Base-by-base conservation (phyloP, 202 grass and related monocot species). In the Digitaria exilis region DNA sequence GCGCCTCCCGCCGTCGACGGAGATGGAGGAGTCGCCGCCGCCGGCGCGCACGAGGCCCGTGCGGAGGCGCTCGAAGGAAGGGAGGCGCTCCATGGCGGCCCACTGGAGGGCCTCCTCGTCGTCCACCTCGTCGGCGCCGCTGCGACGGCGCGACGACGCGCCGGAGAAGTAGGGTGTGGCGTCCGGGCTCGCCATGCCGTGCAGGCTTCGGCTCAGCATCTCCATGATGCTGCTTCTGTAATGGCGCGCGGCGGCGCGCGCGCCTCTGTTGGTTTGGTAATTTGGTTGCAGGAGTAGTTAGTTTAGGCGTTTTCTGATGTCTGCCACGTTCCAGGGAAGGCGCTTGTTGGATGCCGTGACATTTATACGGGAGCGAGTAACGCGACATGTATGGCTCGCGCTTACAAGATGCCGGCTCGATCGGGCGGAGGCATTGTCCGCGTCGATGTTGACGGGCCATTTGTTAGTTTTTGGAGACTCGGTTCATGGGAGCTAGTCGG, bases 61-160 rank as follows among this genome's bases (percentile, higher is more conserved):
- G 71, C 91, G 82, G 34, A 94, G 84, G 22, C 91, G 84, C 68
- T 65, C 81, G 87, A 85, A 93, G 46, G 94, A 89, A 30, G 94
- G 94, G 3, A 97, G 91, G 24, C 80, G 87, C 94, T 97, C 94
- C 73, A 97, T 85, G 9, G 94, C 94, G 0, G 94, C 91, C 91
- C 94, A 97, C 64, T 84, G 84, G 66, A 97, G 87, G 16, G 91
- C 89, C 87, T 93, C 89, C 91, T 97, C 94, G 45, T 97, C 94
- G 65, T 91, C 92, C 31, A 87, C 75, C 59, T 73, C 83, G 56
- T 66, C 84, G 62, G 73, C 73, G 13, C 65, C 60, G 77, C 91
- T 73, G 42, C 85, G 69, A 0, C 48, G 72, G 49, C 84, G 52
- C 48, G 89, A 91, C 0, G 86, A 80, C 71, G 68, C 61, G 60